Evolutionary conservation across 2,329 filamentous ascomycete species (phyloP), one percentile per base, ranked within the genome.

Genomic region (Ascochyta clinopodiicola): DNA sequence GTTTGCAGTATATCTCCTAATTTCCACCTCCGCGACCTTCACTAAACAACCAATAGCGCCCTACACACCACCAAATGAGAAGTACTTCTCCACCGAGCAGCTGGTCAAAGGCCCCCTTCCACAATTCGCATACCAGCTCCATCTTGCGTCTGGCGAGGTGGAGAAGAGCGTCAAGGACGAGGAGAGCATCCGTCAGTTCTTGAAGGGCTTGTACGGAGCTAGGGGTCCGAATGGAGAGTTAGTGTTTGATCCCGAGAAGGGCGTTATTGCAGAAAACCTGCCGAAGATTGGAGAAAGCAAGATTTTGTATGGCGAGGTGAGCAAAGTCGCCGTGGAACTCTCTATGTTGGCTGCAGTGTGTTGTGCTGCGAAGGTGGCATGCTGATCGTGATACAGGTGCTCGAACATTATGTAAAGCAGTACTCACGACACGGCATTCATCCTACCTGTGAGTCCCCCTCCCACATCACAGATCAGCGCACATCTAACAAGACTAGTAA

Each of bases 101-200:
- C 60, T 90, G 25, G 84, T 89, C 39, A 79, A 79, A 38, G 78
- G 62, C 69, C 80, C 50, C 68, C 65, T 90, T 36, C 86, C 88
- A 38, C 89, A 90, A 68, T 94, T 96, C 70, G 82, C 78, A 13
- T 99, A 99, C 76, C 94, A 97, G 80, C 73, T 95, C 40, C 91
- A 96, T 62, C 84, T 97, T 46, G 84, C 82, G 1, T 86, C 87
- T 19, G 85, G 86, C 0, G 86, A 89, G 15, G 73, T 79, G 32
- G 77, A 78, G 59, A 72, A 72, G 57, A 63, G 52, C 31, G 67
- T 79, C 57, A 80, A 82, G 22, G 84, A 84, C 29, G 81, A 83
- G 66, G 82, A 84, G 44, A 83, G 85, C 51, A 83, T 96, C 47
- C 81, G 86, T 44, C 83, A 86, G 64, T 90, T 96, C 68, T 74